phyloP scores from a whole-genome alignment of 2,329 filamentous ascomycete genomes.

The Botrytis fragariae region DNA sequence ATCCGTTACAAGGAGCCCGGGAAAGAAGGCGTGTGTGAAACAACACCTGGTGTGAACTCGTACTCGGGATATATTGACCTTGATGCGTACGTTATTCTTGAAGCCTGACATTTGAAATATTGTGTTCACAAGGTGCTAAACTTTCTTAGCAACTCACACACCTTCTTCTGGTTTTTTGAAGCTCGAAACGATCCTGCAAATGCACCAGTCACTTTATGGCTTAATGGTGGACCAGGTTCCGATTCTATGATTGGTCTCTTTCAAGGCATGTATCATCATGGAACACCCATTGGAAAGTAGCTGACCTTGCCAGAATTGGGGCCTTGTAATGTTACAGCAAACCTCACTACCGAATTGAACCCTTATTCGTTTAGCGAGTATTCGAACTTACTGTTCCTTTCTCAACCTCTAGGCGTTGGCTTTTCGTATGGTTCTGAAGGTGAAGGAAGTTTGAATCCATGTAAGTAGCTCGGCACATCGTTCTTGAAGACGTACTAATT shows the following conservation, averaged over 20 bases:
- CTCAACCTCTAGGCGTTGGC: slow-evolving; percentile 65
- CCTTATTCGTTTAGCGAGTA: slow-evolving; percentile 63
- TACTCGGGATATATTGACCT: slow-evolving; percentile 36
- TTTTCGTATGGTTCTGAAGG: slow-evolving; percentile 56
- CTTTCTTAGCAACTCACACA: slow-evolving; percentile 39
- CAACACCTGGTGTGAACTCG: slow-evolving; percentile 34
- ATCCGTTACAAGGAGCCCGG: slow-evolving; percentile 49
- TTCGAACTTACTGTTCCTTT: slow-evolving; percentile 51
- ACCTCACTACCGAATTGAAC: slow-evolving; percentile 39
- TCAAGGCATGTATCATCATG: slow-evolving; percentile 26
- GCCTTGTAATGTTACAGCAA: slow-evolving; percentile 42
- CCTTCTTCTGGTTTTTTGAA: slow-evolving; percentile 52
- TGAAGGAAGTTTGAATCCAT: slow-evolving; percentile 31
- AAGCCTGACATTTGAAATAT: neutral
- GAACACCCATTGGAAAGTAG: neutral
- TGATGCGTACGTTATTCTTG: slow-evolving; percentile 23
- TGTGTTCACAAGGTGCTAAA: slow-evolving; percentile 12
- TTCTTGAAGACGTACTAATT: neutral
- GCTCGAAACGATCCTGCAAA: slow-evolving; percentile 46
- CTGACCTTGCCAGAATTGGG: slow-evolving; percentile 37
- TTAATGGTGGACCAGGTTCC: slow-evolving; percentile 53
- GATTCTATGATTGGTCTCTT: slow-evolving; percentile 56
- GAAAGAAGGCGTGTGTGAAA: slow-evolving; percentile 33
- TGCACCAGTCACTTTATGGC: slow-evolving; percentile 51
- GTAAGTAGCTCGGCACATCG: neutral